Evolutionary conservation across 345 rosid species (phyloP).

Genomic region (Heritiera littoralis): DNA sequence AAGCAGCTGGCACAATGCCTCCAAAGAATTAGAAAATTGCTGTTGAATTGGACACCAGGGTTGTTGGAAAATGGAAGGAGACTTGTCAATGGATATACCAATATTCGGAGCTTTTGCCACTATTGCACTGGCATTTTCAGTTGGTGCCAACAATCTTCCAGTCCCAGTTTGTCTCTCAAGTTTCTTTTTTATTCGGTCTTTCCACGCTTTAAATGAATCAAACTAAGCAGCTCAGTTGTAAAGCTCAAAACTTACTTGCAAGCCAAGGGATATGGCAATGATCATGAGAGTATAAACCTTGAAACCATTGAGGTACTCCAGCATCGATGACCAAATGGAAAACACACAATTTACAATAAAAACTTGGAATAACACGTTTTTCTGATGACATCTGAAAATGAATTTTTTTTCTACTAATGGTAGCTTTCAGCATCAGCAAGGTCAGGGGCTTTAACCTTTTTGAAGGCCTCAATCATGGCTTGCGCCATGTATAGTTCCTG

Average conservation of each 20-base stretch:
- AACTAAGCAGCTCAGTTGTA: constrained; percentile 5
- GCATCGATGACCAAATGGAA: not conserved
- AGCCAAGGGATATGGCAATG: not conserved
- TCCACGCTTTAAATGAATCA: not conserved
- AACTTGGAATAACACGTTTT: not conserved
- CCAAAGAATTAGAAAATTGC: constrained; percentile 15
- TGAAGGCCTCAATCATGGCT: constrained; percentile 37
- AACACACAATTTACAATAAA: not conserved
- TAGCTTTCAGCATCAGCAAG: constrained; percentile 38
- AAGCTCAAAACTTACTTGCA: not conserved
- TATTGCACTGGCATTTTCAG: constrained; percentile 25
- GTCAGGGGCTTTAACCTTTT: constrained; percentile 28
- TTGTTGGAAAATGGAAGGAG: constrained; percentile 33
- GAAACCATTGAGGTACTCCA: not conserved
- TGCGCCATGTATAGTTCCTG: constrained; percentile 31
- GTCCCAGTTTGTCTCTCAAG: constrained; percentile 27
- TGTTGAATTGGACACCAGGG: constrained; percentile 19
- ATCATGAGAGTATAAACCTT: not conserved
- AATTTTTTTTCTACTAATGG: constrained; percentile 3
- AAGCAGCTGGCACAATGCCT: not conserved
- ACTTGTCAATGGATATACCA: constrained; percentile 35
- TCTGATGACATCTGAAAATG: constrained; percentile 2
- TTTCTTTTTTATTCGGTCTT: not conserved
- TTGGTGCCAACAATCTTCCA: constrained; percentile 33
- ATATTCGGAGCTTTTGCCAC: constrained; percentile 36